phyloP scores from a whole-genome alignment of 2,329 filamentous ascomycete genomes.

The Apiospora kogelbergensis region DNA sequence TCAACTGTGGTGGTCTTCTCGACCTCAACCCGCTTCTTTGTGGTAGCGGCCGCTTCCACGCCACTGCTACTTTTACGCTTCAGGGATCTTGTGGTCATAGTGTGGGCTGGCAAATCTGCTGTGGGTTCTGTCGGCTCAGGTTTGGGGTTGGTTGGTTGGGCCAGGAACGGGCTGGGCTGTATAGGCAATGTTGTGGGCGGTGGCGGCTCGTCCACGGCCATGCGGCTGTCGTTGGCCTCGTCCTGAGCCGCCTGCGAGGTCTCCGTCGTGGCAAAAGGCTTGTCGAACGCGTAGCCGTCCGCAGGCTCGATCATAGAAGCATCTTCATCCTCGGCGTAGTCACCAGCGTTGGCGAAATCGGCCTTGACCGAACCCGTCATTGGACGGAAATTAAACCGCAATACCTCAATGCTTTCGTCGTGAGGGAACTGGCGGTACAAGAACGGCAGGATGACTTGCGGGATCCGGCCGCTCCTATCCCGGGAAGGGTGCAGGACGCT shows the following conservation, averaged over 20 bases:
- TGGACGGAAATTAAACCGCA: conserved; percentile 60
- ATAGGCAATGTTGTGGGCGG: conserved; percentile 12
- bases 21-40: conserved; percentile 38
- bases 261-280: conserved; percentile 17
- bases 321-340: conserved; percentile 34
- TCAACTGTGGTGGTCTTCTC: conserved; percentile 26
- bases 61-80: conserved; percentile 46
- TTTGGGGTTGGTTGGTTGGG: conserved; percentile 15
- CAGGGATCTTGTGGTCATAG: conserved; percentile 25
- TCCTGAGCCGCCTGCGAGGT: conserved; percentile 8
- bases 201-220: conserved; percentile 9
- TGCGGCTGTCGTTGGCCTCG: not conserved
- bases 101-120: conserved; percentile 16
- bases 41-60: conserved; percentile 25
- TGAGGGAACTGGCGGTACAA: conserved; percentile 65
- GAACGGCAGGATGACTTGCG: conserved; percentile 78
- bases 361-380: conserved; percentile 26
- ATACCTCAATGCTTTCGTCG: conserved; percentile 67
- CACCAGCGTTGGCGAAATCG: conserved; percentile 36
- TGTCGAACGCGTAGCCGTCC: conserved; percentile 25
- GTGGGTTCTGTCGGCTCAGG: conserved; percentile 25
- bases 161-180: conserved; percentile 24
- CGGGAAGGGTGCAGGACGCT: conserved; percentile 79
- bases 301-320: conserved; percentile 23
- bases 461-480: conserved; percentile 60